Evolutionary conservation across 176 grass and related monocot genomes (phyloP).

Genomic region (Hordeum marinum): DNA sequence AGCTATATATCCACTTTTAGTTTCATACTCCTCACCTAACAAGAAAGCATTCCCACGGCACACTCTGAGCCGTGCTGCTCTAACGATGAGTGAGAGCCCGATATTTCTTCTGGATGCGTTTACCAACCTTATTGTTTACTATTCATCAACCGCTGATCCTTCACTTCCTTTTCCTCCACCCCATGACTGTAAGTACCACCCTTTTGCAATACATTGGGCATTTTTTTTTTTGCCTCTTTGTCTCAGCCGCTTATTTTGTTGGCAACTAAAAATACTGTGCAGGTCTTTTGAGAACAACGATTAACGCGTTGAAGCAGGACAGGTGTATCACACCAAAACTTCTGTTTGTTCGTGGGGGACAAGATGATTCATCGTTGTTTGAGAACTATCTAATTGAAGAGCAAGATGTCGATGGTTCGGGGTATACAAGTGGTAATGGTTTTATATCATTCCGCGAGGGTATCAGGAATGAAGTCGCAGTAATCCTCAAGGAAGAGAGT

Average conservation of each 20-base stretch:
- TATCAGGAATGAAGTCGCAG: slow-evolving; percentile 47
- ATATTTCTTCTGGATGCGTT: slow-evolving; percentile 97
- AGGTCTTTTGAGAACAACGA: slow-evolving; percentile 69
- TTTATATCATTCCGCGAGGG: slow-evolving; percentile 83
- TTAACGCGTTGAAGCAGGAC: slow-evolving; percentile 74
- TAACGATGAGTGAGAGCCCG: slow-evolving; percentile 79
- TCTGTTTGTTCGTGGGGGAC: slow-evolving; percentile 62
- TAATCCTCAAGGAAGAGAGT: slow-evolving; percentile 71
- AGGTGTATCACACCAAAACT: slow-evolving; percentile 87
- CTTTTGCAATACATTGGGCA: background rate
- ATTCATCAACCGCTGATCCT: slow-evolving; percentile 63
- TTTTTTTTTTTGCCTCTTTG: background rate
- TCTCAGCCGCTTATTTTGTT: background rate
- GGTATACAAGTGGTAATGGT: slow-evolving; percentile 45
- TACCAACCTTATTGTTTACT: slow-evolving; percentile 84
- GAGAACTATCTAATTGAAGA: slow-evolving; percentile 93
- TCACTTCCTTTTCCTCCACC: slow-evolving; percentile 87
- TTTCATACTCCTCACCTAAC: slow-evolving; percentile 79
- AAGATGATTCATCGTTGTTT: slow-evolving; percentile 64
- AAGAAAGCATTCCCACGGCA: slow-evolving; percentile 92
- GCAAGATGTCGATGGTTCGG: slow-evolving; percentile 69
- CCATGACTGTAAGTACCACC: slow-evolving; percentile 73
- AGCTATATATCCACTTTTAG: slow-evolving; percentile 79
- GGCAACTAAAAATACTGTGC: background rate
- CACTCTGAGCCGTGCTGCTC: slow-evolving; percentile 75